These are phyloP conservation scores for Stentor roeselii DNA, from an alignment of 73 alveolate species.

Conservation along the genomic window DNA sequence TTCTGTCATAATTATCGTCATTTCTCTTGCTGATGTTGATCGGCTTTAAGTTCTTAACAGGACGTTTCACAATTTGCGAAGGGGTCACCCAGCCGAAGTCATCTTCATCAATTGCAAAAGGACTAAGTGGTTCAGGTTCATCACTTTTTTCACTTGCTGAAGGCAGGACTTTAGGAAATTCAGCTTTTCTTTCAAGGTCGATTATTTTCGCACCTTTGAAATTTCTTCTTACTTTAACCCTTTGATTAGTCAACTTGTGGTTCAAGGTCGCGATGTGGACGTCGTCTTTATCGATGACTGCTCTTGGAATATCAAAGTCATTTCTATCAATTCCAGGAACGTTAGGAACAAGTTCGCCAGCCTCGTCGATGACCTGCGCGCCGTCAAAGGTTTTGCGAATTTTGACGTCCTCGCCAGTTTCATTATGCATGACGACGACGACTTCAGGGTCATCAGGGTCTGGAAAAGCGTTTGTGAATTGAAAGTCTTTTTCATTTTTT, in stretches of 20 bases:
- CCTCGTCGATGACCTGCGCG: constrained; percentile 1
- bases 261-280: constrained; percentile 10
- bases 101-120: neutral
- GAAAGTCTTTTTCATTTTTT: constrained; percentile 8
- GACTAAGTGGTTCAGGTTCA: constrained; percentile 18
- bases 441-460: constrained; percentile 18
- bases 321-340: constrained; percentile 19
- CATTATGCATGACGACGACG: constrained; percentile 16
- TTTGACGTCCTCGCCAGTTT: constrained; percentile 25
- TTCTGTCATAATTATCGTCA: neutral
- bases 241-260: neutral
- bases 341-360: neutral
- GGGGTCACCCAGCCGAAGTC: constrained; percentile 22
- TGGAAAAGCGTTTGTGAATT: neutral
- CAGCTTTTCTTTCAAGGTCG: constrained; percentile 11
- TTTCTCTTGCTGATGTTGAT: neutral
- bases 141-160: neutral
- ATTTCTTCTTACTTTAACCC: constrained; percentile 13
- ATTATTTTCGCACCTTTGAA: constrained; percentile 23
- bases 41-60: neutral
- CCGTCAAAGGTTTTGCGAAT: constrained; percentile 6
- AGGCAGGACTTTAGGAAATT: neutral
- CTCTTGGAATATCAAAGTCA: constrained; percentile 1
- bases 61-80: neutral
- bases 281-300: constrained; percentile 18